Percentiles rank a stretch among this genome's conserved stretches.
These are phyloP conservation scores for Ceratobasidium theobromae DNA, from an alignment of 1,284 basidiomycete genomes.

Conservation along the genomic window DNA sequence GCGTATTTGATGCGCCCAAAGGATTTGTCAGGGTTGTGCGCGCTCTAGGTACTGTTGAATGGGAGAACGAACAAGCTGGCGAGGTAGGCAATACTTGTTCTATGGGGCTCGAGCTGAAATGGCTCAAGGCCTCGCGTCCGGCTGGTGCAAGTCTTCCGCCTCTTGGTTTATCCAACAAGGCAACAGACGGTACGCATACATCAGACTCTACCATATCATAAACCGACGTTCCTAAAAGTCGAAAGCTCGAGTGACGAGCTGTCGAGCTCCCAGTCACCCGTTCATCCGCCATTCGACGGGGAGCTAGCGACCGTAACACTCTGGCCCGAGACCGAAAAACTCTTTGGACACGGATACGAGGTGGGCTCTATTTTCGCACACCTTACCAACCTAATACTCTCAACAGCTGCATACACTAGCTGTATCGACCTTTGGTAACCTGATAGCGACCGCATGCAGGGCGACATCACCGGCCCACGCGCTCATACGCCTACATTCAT, in stretches of 20 bases:
- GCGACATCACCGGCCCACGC: constrained; percentile 88
- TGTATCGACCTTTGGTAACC: constrained; percentile 63
- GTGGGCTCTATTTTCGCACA: constrained; percentile 47
- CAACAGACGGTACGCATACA: constrained; percentile 54
- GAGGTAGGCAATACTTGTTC: constrained; percentile 12
- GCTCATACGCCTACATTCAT: constrained; percentile 78
- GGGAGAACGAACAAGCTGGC: neutral
- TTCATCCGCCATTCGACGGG: constrained; percentile 73
- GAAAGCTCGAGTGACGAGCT: constrained; percentile 1
- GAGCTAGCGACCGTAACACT: constrained; percentile 83
- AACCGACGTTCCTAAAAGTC: neutral
- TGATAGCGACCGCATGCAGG: constrained; percentile 92
- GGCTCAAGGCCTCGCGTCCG: constrained; percentile 47
- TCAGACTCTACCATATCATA: neutral
- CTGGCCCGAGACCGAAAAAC: constrained; percentile 96
- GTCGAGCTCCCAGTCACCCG: neutral
- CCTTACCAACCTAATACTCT: neutral
- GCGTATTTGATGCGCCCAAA: constrained; percentile 85
- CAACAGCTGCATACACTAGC: constrained; percentile 73
- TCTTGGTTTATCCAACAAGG: constrained; percentile 72
- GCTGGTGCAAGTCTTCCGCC: constrained; percentile 73
- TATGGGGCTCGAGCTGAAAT: neutral
- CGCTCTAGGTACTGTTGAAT: constrained; percentile 41
- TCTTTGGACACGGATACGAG: constrained; percentile 98
- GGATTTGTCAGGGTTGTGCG: constrained; percentile 69